Conservation (phyloP, 2,329 filamentous ascomycete genomes). For the Didymella lethalis region DNA sequence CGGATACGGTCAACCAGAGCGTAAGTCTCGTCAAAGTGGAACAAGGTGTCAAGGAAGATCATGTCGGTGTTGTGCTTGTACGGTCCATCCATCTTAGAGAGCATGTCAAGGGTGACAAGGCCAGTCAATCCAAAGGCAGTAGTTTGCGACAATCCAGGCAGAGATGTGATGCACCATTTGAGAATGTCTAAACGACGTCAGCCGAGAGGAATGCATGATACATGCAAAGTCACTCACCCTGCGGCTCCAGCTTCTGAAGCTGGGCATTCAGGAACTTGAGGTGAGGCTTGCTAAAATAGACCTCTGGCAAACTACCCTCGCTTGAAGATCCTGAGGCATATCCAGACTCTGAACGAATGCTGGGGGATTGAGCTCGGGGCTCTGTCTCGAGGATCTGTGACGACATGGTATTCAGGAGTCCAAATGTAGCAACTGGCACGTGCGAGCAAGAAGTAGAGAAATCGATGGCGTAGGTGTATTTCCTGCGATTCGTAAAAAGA, state of each 20-base stretch:
- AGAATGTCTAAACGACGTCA: slow-evolving; percentile 71
- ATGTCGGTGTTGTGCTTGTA: slow-evolving; percentile 63
- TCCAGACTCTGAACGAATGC: slow-evolving; percentile 73
- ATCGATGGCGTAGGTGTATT: slow-evolving; percentile 20
- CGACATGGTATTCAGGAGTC: slow-evolving; percentile 35
- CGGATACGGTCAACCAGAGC: slow-evolving; percentile 71
- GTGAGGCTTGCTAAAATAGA: slow-evolving; percentile 87
- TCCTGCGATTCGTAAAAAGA: slow-evolving; percentile 27
- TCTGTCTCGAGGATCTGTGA: slow-evolving; percentile 38
- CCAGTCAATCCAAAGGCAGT: slow-evolving; percentile 62
- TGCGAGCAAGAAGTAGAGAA: slow-evolving; percentile 29
- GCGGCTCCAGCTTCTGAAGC: slow-evolving; percentile 83
- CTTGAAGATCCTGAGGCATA: slow-evolving; percentile 77
- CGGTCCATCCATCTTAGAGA: slow-evolving; percentile 73
- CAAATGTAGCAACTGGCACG: slow-evolving; percentile 26
- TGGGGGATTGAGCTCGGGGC: slow-evolving; percentile 37
- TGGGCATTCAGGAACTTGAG: slow-evolving; percentile 90
- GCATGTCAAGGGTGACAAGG: slow-evolving; percentile 67
- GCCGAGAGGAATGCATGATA: slow-evolving; percentile 21
- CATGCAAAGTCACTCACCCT: slow-evolving; percentile 61
- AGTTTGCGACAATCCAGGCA: slow-evolving; percentile 78
- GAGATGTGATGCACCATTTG: slow-evolving; percentile 87
- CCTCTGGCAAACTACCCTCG: slow-evolving; percentile 70
- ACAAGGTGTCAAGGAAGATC: slow-evolving; percentile 63
- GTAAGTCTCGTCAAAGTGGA: slow-evolving; percentile 62